These are phyloP conservation scores for Colletotrichum godetiae DNA, from an alignment of 2,329 filamentous ascomycete species.

Conservation along the genomic window DNA sequence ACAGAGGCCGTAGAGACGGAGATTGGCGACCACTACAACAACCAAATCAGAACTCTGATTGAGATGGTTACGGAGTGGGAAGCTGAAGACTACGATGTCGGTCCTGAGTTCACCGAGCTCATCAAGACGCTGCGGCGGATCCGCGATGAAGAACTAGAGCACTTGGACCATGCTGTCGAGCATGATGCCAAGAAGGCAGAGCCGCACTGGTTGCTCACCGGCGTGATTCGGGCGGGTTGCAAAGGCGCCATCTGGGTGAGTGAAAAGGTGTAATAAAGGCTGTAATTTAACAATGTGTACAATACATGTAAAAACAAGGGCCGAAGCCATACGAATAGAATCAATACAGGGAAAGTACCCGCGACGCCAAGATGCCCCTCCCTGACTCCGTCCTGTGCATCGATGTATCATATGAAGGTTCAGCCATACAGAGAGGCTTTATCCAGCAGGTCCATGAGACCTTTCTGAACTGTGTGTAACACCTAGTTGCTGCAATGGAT, in stretches of 20 bases:
- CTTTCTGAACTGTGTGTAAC: conserved; percentile 1
- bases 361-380: not conserved
- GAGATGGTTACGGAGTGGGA: conserved; percentile 85
- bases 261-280: conserved; percentile 69
- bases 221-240: conserved; percentile 90
- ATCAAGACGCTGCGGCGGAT: conserved; percentile 82
- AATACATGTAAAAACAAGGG: conserved; percentile 35
- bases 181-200: conserved; percentile 91
- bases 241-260: conserved; percentile 93
- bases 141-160: conserved; percentile 95
- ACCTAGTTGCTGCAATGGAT: conserved; percentile 45
- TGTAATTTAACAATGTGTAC: conserved; percentile 35
- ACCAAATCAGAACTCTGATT: conserved; percentile 84
- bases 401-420: not conserved
- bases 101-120: conserved; percentile 80
- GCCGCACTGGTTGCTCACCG: conserved; percentile 90
- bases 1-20: conserved; percentile 99
- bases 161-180: conserved; percentile 93
- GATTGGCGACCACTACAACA: conserved; percentile 96
- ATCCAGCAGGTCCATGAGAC: conserved; percentile 5
- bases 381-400: not conserved
- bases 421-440: conserved; percentile 12
- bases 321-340: conserved; percentile 21
- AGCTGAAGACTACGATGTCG: conserved; percentile 80
- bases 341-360: conserved; percentile 7